These are phyloP conservation scores for Castanea crenata DNA, from an alignment of 306 rosid species.

Conservation along the genomic window DNA sequence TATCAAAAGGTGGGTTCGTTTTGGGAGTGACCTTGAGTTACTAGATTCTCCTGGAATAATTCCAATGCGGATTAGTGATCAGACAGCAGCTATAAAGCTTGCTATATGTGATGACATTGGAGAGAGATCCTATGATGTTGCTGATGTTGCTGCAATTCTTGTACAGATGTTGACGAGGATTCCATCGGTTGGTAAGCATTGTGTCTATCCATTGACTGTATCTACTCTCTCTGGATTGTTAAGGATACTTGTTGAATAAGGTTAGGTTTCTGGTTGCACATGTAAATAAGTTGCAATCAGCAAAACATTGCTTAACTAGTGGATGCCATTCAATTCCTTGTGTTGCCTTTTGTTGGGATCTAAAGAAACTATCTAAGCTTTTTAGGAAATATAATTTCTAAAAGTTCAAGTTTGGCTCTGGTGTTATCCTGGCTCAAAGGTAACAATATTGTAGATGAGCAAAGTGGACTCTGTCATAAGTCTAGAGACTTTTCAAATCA, in stretches of 20 bases:
- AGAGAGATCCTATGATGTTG: slow-evolving; percentile 75
- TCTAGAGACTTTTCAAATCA: no score
- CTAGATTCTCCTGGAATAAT: slow-evolving; percentile 94
- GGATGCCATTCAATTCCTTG: not conserved
- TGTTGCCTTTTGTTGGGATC: not conserved
- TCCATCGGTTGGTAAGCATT: slow-evolving; percentile 66
- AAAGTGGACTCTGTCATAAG: not conserved
- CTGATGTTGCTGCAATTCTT: slow-evolving; percentile 86
- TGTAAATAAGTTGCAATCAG: not conserved
- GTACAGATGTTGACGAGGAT: slow-evolving; percentile 83
- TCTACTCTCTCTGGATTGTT: not conserved
- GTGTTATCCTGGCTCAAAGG: not conserved
- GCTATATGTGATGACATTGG: slow-evolving; percentile 98
- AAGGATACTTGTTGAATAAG: not conserved
- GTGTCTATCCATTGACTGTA: not conserved
- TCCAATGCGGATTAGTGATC: slow-evolving; percentile 95
- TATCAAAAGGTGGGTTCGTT: slow-evolving; percentile 81
- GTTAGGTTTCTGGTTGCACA: not conserved
- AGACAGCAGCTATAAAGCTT: slow-evolving; percentile 92
- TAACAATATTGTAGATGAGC: not conserved
- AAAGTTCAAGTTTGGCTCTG: not conserved
- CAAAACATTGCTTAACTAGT: not conserved
- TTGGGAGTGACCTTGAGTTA: slow-evolving; percentile 88
- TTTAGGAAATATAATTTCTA: not conserved
- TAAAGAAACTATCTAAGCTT: not conserved